Evolutionary conservation across 352 stramenopile species (phyloP), one percentile per base, ranked within the genome.

Genomic region (Globisporangium viniferum): DNA sequence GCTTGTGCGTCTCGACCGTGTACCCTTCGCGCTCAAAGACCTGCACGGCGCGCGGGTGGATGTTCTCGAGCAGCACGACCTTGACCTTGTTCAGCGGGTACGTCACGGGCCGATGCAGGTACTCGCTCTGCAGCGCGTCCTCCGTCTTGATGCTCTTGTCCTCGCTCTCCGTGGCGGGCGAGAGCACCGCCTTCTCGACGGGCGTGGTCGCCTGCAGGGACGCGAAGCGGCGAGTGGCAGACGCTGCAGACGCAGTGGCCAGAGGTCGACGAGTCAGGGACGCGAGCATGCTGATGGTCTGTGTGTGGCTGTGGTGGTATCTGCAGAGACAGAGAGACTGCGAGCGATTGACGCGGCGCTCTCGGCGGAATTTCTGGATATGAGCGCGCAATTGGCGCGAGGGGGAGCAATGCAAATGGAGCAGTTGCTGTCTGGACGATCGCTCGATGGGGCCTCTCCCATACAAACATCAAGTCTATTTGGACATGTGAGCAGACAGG

Each of bases 1-100:
- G 78, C 73, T 92, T 94, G 77, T 94, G 77, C 24, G 84, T 89
- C 73, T 94, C 86, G 8, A 94, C 80, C 12, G 71, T 78, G 75
- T 91, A 94, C 2, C 84, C 84, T 72, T 94, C 84, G 36, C 80
- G 82, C 75, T 91, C 77, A 70, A 94, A 94, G 8, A 92, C 84
- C 44, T 92, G 66, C 15, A 88, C 81, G 31, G 86, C 84, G 18
- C 82, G 82, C 56, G 86, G 86, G 73, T 94, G 86, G 74, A 94
- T 94, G 66, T 94, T 94, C 64, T 94, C 86, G 55, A 94, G 69
- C 53, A 94, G 75, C 46, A 94, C 86, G 39, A 94, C 86, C 73
- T 94, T 94, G 65, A 92, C 79, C 74, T 92, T 92, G 66, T 92
- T 73, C 27, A 93, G 73, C 20, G 86, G 86, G 62, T 89, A 92